phyloP scores from a whole-genome alignment of 371 early-diverging fungal species.

The Circinella minor region DNA sequence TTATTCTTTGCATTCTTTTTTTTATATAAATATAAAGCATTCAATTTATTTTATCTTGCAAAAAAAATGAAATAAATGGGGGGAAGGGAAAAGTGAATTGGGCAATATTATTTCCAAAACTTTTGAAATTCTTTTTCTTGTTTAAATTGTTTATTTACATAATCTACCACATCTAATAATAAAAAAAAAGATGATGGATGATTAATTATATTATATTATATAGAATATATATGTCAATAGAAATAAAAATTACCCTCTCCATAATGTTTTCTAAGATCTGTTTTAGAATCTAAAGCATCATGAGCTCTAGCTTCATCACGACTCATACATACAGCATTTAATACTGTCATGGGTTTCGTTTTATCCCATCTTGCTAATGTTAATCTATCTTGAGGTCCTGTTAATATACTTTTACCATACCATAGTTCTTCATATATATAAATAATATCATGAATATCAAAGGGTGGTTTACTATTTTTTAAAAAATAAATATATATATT shows the following conservation, averaged over 20 bases:
- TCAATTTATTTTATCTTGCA: not conserved
- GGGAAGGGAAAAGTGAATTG: no score
- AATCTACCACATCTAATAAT: slow-evolving; percentile 20
- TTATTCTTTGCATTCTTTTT: slow-evolving; percentile 2
- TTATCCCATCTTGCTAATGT: slow-evolving; percentile 79
- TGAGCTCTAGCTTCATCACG: slow-evolving; percentile 69
- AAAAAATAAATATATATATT: not conserved
- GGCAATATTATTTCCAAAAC: slow-evolving; percentile 10
- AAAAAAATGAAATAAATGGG: not conserved
- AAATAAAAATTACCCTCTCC: slow-evolving; percentile 24
- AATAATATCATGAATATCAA: slow-evolving; percentile 72
- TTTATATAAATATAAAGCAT: not conserved
- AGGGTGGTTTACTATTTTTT: slow-evolving; percentile 12
- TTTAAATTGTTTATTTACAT: slow-evolving; percentile 21
- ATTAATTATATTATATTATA: not conserved
- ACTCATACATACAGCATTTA: slow-evolving; percentile 82
- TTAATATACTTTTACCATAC: slow-evolving; percentile 74
- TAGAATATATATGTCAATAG: not conserved
- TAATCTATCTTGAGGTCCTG: slow-evolving; percentile 73
- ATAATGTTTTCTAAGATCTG: slow-evolving; percentile 34
- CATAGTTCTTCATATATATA: slow-evolving; percentile 89
- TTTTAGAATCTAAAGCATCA: slow-evolving; percentile 37
- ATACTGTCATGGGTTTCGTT: slow-evolving; percentile 60
- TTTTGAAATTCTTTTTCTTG: slow-evolving; percentile 20
- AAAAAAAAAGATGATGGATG: not conserved